These are phyloP conservation scores for Fusarium longipes DNA, from an alignment of 2,329 filamentous ascomycete genomes.

Conservation along the genomic window DNA sequence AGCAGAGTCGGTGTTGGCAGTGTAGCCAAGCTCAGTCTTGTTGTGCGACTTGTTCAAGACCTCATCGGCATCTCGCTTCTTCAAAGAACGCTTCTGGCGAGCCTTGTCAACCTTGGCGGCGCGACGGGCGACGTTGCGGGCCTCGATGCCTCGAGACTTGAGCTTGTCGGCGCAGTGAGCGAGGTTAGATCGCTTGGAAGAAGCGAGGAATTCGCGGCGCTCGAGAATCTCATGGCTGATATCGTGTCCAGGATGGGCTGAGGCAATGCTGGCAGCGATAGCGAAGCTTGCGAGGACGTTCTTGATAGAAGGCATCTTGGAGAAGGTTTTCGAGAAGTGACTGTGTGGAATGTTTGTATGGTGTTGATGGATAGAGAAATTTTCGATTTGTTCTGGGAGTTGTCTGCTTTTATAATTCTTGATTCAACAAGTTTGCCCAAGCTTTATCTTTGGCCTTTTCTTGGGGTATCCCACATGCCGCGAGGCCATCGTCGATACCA, in stretches of 20 bases:
- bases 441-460: not conserved
- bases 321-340: not conserved
- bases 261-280: conserved; percentile 26
- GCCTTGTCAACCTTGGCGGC: conserved; percentile 55
- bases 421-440: no score
- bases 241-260: conserved; percentile 63
- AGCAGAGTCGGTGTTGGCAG: conserved; percentile 45
- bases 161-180: conserved; percentile 60
- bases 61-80: conserved; percentile 50
- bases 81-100: conserved; percentile 52
- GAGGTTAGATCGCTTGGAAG: conserved; percentile 55
- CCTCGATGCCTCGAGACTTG: conserved; percentile 59
- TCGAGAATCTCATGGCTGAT: conserved; percentile 60
- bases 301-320: conserved; percentile 25
- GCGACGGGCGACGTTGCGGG: conserved; percentile 59
- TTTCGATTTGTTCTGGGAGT: not conserved
- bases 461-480: conserved; percentile 15
- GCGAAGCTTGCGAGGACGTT: conserved; percentile 29
- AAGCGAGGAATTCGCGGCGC: conserved; percentile 58
- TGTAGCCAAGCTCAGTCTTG: conserved; percentile 51
- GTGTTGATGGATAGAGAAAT: not conserved
- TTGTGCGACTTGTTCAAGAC: conserved; percentile 53
- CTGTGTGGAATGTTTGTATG: not conserved
- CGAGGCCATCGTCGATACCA: not conserved
- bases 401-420: not conserved